These are phyloP conservation scores for Mycogone perniciosa DNA, from an alignment of 2,329 filamentous ascomycete species.

Conservation along the genomic window DNA sequence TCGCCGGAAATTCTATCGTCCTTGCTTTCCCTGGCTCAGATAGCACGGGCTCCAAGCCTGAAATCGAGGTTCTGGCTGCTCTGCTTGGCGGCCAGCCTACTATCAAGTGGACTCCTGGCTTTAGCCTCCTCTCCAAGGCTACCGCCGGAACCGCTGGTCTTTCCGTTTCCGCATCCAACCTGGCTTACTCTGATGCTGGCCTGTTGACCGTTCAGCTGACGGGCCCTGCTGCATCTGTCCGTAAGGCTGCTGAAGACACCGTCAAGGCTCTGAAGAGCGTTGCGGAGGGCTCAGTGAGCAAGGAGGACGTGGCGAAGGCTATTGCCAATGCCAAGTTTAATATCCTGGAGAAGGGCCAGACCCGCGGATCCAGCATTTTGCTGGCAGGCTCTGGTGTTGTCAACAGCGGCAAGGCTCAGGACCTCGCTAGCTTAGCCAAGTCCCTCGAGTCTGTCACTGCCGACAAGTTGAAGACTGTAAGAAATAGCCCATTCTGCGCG, in stretches of 20 bases:
- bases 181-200: slow-evolving; percentile 88
- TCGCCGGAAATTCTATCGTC: slow-evolving; percentile 72
- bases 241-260: slow-evolving; percentile 65
- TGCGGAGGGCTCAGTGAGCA: slow-evolving; percentile 65
- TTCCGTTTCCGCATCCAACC: slow-evolving; percentile 66
- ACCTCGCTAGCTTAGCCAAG: slow-evolving; percentile 74
- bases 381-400: slow-evolving; percentile 80
- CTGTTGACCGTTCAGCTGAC: slow-evolving; percentile 77
- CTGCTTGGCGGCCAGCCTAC: slow-evolving; percentile 84
- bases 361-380: slow-evolving; percentile 69
- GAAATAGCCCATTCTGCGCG: slow-evolving; percentile 26
- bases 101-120: slow-evolving; percentile 95
- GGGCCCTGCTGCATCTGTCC: slow-evolving; percentile 67
- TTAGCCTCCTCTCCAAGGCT: slow-evolving; percentile 82
- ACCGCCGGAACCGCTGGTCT: slow-evolving; percentile 60
- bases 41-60: slow-evolving; percentile 76
- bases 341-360: slow-evolving; percentile 75
- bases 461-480: slow-evolving; percentile 79
- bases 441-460: slow-evolving; percentile 73
- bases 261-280: slow-evolving; percentile 79
- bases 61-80: slow-evolving; percentile 78
- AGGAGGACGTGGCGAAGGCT: slow-evolving; percentile 88
- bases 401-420: slow-evolving; percentile 73
- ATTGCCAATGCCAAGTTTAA: slow-evolving; percentile 90
- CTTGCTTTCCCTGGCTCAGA: slow-evolving; percentile 90